Evolutionary conservation across 1,139 yeast species (phyloP).

Genomic region (Yamadazyma sp.): DNA sequence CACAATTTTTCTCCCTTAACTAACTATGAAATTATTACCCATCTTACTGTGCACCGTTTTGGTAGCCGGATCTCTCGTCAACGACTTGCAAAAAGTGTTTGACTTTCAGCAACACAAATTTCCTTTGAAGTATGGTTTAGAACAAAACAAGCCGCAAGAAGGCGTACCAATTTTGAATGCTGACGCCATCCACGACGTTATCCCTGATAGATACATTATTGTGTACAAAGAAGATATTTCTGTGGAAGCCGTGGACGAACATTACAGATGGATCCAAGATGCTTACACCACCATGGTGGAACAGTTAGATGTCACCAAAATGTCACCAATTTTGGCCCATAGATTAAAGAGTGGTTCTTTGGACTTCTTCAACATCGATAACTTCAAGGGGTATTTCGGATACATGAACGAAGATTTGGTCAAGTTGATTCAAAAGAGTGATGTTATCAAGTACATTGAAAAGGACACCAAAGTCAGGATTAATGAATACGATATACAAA

Average conservation of each 20-base stretch:
- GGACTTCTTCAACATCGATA: slow-evolving; percentile 52
- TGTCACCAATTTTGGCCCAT: slow-evolving; percentile 15
- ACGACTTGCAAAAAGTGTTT: slow-evolving; percentile 10
- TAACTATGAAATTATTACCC: slow-evolving; percentile 9
- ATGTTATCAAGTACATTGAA: slow-evolving; percentile 77
- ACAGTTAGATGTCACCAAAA: slow-evolving; percentile 21
- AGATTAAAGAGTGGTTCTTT: slow-evolving; percentile 11
- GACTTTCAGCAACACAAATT: slow-evolving; percentile 10
- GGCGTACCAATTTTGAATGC: slow-evolving; percentile 45
- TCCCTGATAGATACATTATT: slow-evolving; percentile 73
- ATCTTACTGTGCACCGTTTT: slow-evolving; percentile 5
- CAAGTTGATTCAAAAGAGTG: slow-evolving; percentile 67
- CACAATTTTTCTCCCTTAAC: neutral
- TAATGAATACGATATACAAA: slow-evolving; percentile 62
- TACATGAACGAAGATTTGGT: slow-evolving; percentile 70
- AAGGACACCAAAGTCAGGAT: slow-evolving; percentile 75
- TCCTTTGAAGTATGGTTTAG: slow-evolving; percentile 9
- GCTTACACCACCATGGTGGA: slow-evolving; percentile 38
- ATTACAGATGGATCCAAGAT: slow-evolving; percentile 58
- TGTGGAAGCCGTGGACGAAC: slow-evolving; percentile 54
- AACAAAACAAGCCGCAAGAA: slow-evolving; percentile 7
- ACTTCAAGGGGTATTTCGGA: slow-evolving; percentile 69
- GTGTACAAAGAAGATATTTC: slow-evolving; percentile 67
- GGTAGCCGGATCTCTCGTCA: slow-evolving; percentile 6
- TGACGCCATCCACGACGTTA: slow-evolving; percentile 45